phyloP scores from a whole-genome alignment of 257 asterid species.

The Petrea volubilis region DNA sequence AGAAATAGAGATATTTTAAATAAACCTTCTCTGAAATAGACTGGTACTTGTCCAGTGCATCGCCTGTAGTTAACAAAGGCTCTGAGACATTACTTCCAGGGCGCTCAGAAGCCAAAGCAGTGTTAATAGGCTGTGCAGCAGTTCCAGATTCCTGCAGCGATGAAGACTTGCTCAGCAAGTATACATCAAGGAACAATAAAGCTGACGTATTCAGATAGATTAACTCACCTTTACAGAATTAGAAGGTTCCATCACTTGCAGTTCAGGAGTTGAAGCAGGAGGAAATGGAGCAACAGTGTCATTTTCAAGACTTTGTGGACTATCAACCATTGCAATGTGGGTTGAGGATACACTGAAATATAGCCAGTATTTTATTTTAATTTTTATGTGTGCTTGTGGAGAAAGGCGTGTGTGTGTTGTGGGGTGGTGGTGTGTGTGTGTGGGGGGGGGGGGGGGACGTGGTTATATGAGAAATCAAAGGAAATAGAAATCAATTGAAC shows the following conservation, averaged over 20 bases:
- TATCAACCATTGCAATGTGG: conserved; percentile 56
- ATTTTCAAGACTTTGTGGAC: conserved; percentile 52
- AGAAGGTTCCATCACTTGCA: conserved; percentile 56
- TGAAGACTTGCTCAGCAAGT: neutral
- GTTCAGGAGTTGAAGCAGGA: conserved; percentile 52
- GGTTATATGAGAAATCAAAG: neutral
- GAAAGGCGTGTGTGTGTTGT: too few species aligned
- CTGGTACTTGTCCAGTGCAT: conserved; percentile 89
- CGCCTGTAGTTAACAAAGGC: conserved; percentile 76
- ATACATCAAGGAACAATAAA: neutral
- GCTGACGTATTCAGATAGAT: conserved; percentile 1
- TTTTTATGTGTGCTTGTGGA: neutral
- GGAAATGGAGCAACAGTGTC: conserved; percentile 53
- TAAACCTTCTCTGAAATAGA: conserved; percentile 84
- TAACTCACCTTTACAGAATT: conserved; percentile 59
- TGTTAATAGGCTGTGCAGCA: conserved; percentile 52
- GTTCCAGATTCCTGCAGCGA: conserved; percentile 61
- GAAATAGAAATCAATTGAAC: conserved; percentile 32
- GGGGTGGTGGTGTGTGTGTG: too few species aligned
- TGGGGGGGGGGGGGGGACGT: neutral
- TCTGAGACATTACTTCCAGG: conserved; percentile 57
- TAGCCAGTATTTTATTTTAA: neutral
- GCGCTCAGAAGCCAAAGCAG: conserved; percentile 61
- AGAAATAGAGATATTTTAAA: neutral
- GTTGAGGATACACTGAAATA: conserved; percentile 59